A percentile compares a stretch with the other conserved stretches of the same genome.
Evolutionary conservation across 2,329 filamentous ascomycete genomes (phyloP).

Genomic region (Xylogone sp.): DNA sequence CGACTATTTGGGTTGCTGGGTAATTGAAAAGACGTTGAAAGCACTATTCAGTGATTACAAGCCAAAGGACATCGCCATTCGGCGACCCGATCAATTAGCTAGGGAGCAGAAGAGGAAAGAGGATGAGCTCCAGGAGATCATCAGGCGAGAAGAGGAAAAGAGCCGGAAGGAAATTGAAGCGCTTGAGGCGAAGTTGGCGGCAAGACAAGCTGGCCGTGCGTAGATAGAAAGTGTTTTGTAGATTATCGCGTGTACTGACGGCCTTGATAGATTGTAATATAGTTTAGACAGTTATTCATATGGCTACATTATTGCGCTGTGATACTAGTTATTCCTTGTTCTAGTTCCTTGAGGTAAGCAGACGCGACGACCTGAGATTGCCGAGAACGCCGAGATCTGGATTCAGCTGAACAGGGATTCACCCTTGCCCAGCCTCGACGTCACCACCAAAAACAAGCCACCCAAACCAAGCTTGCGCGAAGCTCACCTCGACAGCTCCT

Average conservation of each 20-base stretch:
- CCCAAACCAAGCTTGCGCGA: not conserved
- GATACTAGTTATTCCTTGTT: no score
- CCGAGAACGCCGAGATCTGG: not conserved
- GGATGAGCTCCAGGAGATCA: slow-evolving; percentile 45
- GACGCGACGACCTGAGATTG: not conserved
- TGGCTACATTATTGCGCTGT: not conserved
- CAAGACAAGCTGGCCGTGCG: slow-evolving; percentile 21
- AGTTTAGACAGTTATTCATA: not conserved
- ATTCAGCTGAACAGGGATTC: not conserved
- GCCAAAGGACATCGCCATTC: slow-evolving; percentile 87
- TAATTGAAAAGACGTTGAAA: slow-evolving; percentile 87
- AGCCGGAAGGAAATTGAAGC: slow-evolving; percentile 48
- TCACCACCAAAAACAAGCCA: not conserved
- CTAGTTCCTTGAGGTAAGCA: no score
- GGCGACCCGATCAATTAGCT: slow-evolving; percentile 81
- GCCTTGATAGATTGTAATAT: not conserved
- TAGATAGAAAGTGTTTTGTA: not conserved
- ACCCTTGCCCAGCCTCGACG: not conserved
- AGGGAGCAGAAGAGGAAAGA: slow-evolving; percentile 68
- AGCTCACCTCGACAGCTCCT: not conserved
- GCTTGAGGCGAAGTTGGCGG: slow-evolving; percentile 55
- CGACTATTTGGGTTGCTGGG: slow-evolving; percentile 82
- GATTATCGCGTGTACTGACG: no score
- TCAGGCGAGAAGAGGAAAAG: slow-evolving; percentile 49
- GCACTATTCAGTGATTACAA: slow-evolving; percentile 82